A percentile compares a stretch with the other conserved stretches of the same genome.
These are phyloP conservation scores for Oryza rufipogon DNA, from an alignment of 176 grass and related monocot genomes.

Conservation along the genomic window DNA sequence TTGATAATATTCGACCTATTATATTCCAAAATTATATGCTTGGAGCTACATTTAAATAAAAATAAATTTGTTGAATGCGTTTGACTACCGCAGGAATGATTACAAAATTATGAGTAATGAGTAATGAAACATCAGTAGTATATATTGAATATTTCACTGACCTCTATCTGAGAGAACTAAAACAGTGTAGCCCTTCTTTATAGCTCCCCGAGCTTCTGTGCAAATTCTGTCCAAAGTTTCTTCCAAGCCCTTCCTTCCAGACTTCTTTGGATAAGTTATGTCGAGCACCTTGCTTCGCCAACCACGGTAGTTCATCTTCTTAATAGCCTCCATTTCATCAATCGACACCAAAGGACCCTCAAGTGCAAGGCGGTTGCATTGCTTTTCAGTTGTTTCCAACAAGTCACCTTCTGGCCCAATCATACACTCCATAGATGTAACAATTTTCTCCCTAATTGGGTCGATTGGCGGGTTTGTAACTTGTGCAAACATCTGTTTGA, in stretches of 20 bases:
- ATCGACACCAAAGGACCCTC: slow-evolving; percentile 78
- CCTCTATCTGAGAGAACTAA: slow-evolving; percentile 98
- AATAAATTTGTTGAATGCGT: not conserved
- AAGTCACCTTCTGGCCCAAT: slow-evolving; percentile 97
- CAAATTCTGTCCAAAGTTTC: slow-evolving; percentile 87
- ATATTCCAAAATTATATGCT: not conserved
- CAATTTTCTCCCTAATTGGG: slow-evolving; percentile 95
- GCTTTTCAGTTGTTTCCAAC: slow-evolving; percentile 86
- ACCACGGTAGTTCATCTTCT: slow-evolving; percentile 92
- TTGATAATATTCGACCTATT: not conserved
- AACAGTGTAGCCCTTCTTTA: slow-evolving; percentile 76
- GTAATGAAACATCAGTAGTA: slow-evolving; percentile 12
- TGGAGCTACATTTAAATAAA: not conserved
- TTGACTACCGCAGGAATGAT: not conserved
- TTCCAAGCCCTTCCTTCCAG: slow-evolving; percentile 79
- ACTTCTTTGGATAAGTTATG: slow-evolving; percentile 81
- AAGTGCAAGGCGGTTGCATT: slow-evolving; percentile 86
- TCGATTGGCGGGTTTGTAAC: slow-evolving; percentile 99
- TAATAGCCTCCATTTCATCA: slow-evolving; percentile 97
- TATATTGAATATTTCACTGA: slow-evolving; percentile 43
- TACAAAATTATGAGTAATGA: not conserved
- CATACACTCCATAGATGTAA: slow-evolving; percentile 98
- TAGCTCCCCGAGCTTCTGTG: slow-evolving; percentile 79
- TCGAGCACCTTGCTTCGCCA: slow-evolving; percentile 93
- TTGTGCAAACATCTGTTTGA: slow-evolving; percentile 99